phyloP scores from a whole-genome alignment of 2,329 filamentous ascomycete genomes.

The Trichoderma atrobrunneum region DNA sequence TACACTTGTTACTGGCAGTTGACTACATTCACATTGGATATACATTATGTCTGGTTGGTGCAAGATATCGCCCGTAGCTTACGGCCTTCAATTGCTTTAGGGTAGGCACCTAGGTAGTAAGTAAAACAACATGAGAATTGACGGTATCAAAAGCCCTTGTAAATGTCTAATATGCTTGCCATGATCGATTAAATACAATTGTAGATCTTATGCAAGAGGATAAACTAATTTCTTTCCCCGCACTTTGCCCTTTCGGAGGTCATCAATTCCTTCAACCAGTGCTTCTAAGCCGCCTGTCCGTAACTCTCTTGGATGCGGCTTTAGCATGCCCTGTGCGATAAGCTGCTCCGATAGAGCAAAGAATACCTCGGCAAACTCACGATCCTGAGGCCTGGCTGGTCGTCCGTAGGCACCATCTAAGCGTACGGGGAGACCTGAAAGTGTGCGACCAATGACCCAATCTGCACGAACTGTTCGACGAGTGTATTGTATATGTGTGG shows the following conservation, averaged over 20 bases:
- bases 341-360: background rate
- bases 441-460: background rate
- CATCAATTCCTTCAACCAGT: background rate
- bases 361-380: background rate
- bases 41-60: background rate
- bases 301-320: background rate
- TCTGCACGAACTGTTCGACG: background rate
- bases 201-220: background rate
- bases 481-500: background rate
- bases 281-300: background rate
- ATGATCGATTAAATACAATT: background rate
- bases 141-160: background rate
- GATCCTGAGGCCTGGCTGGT: background rate
- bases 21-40: background rate
- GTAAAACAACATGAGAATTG: background rate
- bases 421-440: background rate
- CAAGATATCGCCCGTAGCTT: background rate
- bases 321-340: background rate
- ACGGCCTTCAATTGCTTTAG: background rate
- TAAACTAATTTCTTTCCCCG: background rate
- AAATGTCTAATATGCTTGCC: background rate
- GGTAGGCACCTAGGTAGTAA: background rate
- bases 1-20: accelerated
- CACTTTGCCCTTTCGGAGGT: background rate
- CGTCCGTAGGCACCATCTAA: background rate